A percentile compares a stretch with the other conserved stretches of the same genome.
phyloP scores from a whole-genome alignment of 805 yeast genomes.

The Wickerhamiella lipophila region DNA sequence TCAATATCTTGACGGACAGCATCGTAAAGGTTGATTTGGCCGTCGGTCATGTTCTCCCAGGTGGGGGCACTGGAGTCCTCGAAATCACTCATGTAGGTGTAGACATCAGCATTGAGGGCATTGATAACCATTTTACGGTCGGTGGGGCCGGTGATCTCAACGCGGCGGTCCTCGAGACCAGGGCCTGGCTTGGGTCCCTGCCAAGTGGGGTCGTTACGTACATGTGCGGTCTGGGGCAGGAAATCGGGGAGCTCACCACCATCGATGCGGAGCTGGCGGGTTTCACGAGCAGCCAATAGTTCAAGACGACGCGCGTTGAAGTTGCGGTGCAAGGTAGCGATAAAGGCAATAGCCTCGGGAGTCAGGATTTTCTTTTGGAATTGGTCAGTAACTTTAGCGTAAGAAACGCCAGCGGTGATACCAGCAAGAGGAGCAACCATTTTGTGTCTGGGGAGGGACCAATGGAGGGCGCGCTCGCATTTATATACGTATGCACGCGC shows the following conservation, averaged over 20 bases:
- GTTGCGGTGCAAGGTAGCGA: conserved; percentile 54
- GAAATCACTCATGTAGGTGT: conserved; percentile 65
- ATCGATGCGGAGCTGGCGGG: conserved; percentile 44
- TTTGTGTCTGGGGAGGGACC: background rate
- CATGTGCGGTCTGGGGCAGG: conserved; percentile 48
- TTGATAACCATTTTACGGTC: conserved; percentile 67
- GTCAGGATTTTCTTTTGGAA: conserved; percentile 44
- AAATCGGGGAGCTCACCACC: conserved; percentile 56
- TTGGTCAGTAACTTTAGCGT: conserved; percentile 40
- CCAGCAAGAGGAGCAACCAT: conserved; percentile 24
- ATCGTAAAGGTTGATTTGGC: conserved; percentile 58
- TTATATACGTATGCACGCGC: background rate
- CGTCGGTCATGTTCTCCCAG: conserved; percentile 53
- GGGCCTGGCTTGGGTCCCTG: conserved; percentile 57
- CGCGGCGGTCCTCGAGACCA: conserved; percentile 58
- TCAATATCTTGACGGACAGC: conserved; percentile 48
- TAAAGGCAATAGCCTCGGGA: conserved; percentile 49
- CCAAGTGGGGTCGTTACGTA: conserved; percentile 57
- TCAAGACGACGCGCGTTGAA: conserved; percentile 45
- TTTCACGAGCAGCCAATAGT: conserved; percentile 43
- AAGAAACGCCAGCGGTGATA: conserved; percentile 38
- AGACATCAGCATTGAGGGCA: conserved; percentile 55
- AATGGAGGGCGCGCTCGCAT: background rate
- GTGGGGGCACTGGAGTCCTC: conserved; percentile 65
- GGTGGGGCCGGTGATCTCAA: conserved; percentile 65